phyloP scores from a whole-genome alignment of 2,329 filamentous ascomycete genomes.

The Lasiodiplodia hormozganensis region DNA sequence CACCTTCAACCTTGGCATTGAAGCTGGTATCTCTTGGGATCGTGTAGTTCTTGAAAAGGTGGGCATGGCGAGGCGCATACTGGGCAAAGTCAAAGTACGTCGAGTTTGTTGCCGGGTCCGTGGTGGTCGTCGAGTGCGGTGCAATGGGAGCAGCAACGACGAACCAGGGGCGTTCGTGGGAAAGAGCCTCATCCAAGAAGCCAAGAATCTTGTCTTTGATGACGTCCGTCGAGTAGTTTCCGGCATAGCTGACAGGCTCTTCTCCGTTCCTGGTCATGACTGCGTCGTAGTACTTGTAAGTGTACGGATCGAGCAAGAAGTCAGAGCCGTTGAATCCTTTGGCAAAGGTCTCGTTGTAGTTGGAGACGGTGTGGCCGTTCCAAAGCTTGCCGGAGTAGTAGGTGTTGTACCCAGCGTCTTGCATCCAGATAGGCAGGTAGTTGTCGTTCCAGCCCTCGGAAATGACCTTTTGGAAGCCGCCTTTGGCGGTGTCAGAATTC shows the following conservation, averaged over 20 bases:
- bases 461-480: conserved; percentile 71
- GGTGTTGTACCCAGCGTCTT: conserved; percentile 71
- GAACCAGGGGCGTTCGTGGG: conserved; percentile 67
- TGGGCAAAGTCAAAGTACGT: conserved; percentile 23
- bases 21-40: conserved; percentile 70
- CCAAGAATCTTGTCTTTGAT: conserved; percentile 65
- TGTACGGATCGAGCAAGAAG: conserved; percentile 69
- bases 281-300: conserved; percentile 72
- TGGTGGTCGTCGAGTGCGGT: conserved; percentile 62
- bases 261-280: conserved; percentile 68
- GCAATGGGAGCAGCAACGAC: conserved; percentile 70
- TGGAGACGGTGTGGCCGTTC: conserved; percentile 67
- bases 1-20: conserved; percentile 65
- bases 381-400: conserved; percentile 78
- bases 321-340: conserved; percentile 65
- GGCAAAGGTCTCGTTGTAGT: conserved; percentile 65
- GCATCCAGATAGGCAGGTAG: conserved; percentile 75
- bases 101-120: conserved; percentile 59
- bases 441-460: conserved; percentile 69
- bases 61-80: conserved; percentile 57
- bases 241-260: conserved; percentile 61
- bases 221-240: conserved; percentile 65
- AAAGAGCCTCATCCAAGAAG: conserved; percentile 67
- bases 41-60: conserved; percentile 66
- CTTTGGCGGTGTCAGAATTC: conserved; percentile 1